These are phyloP conservation scores for Mycosphaerella sp. DNA, from an alignment of 2,329 filamentous ascomycete species.

Conservation along the genomic window DNA sequence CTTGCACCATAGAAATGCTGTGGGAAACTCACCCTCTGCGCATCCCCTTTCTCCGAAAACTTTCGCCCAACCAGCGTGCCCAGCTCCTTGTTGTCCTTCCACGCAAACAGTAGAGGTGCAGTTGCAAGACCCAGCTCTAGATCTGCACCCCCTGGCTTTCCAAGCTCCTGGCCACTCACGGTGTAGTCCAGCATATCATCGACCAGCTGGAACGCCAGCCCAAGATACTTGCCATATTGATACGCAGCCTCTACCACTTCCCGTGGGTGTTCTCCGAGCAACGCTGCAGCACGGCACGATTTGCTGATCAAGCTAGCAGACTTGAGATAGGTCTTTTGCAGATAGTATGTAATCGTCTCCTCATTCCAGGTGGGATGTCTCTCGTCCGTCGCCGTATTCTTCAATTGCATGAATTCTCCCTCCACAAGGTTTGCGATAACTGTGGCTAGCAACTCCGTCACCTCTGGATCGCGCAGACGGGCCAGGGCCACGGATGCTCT, in stretches of 20 bases:
- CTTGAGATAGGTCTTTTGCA: slow-evolving; percentile 98
- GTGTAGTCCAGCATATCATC: slow-evolving; percentile 99
- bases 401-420: slow-evolving; percentile 99
- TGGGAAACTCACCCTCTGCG: slow-evolving; percentile 60
- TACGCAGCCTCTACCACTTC: slow-evolving; percentile 88
- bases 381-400: slow-evolving; percentile 90
- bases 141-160: slow-evolving; percentile 92
- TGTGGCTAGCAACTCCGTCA: slow-evolving; percentile 87
- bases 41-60: slow-evolving; percentile 77
- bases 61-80: slow-evolving; percentile 87
- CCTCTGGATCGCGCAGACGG: slow-evolving; percentile 83
- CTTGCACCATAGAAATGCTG: neutral
- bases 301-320: slow-evolving; percentile 94
- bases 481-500: slow-evolving; percentile 90
- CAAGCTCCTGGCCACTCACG: slow-evolving; percentile 72
- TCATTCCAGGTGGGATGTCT: slow-evolving; percentile 77
- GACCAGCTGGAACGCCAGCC: slow-evolving; percentile 92
- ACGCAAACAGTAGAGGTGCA: slow-evolving; percentile 88
- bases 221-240: slow-evolving; percentile 84
- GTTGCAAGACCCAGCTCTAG: slow-evolving; percentile 89
- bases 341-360: slow-evolving; percentile 83
- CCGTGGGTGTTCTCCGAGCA: slow-evolving; percentile 70
- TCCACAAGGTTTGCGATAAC: slow-evolving; percentile 97
- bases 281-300: slow-evolving; percentile 81
- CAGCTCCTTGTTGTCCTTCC: slow-evolving; percentile 71